These are phyloP conservation scores for Boletus barrowsii DNA, from an alignment of 768 basidiomycete species.

Conservation along the genomic window DNA sequence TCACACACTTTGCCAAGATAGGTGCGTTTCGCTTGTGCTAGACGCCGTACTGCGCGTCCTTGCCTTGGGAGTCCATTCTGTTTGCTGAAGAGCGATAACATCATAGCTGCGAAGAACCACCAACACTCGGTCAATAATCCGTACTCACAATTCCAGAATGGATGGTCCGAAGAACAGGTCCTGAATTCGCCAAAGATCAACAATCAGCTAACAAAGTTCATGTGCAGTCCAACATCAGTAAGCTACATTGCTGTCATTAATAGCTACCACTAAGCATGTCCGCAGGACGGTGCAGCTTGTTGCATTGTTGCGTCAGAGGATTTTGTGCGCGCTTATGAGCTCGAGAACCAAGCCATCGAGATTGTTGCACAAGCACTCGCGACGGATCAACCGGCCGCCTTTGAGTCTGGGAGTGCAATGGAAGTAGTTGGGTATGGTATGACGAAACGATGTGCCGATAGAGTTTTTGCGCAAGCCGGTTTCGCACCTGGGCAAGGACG, in stretches of 20 bases:
- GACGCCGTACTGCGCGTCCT: not conserved
- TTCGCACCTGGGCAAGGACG: constrained; percentile 59
- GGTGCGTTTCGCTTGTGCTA: constrained; percentile 39
- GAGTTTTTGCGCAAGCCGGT: constrained; percentile 69
- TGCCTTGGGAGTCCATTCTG: not conserved
- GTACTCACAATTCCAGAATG: constrained; percentile 81
- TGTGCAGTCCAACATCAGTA: constrained; percentile 85
- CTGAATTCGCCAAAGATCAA: constrained; percentile 65
- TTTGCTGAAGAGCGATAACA: constrained; percentile 3
- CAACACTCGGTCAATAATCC: constrained; percentile 79
- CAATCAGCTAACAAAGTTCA: constrained; percentile 73
- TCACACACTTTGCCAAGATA: constrained; percentile 72
- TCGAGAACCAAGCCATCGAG: constrained; percentile 87
- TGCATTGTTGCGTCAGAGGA: constrained; percentile 76
- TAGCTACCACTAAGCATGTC: not conserved
- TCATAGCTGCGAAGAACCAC: constrained; percentile 79
- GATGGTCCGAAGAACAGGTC: constrained; percentile 73
- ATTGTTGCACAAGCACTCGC: constrained; percentile 63
- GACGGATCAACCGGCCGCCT: constrained; percentile 65
- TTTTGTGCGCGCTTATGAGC: constrained; percentile 66
- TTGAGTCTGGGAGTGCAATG: constrained; percentile 69
- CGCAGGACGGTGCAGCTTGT: constrained; percentile 70
- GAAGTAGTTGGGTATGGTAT: constrained; percentile 80
- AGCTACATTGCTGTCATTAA: constrained; percentile 8
- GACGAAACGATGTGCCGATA: constrained; percentile 64